A percentile compares a stretch with the other conserved stretches of the same genome.
Conservation (phyloP, 2,329 filamentous ascomycete genomes). For the Colletotrichum magnum region DNA sequence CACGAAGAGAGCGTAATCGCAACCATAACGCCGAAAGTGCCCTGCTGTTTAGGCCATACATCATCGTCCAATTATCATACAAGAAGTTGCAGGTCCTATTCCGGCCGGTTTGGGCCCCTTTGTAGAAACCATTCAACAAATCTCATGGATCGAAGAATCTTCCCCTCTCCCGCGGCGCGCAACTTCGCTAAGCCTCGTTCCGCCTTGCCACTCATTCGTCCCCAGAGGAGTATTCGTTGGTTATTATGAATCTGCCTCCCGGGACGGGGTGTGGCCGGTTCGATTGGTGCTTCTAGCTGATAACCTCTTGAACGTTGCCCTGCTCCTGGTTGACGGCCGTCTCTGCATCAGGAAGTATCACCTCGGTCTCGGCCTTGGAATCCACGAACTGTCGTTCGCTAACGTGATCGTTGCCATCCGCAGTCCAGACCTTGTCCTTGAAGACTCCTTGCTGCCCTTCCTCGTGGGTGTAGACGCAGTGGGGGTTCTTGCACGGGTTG, state of each 20-base stretch:
- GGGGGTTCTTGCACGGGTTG: constrained; percentile 91
- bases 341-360: constrained; percentile 74
- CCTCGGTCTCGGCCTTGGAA: constrained; percentile 76
- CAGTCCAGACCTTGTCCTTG: constrained; percentile 92
- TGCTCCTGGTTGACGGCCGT: constrained; percentile 55
- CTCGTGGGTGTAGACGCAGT: constrained; percentile 89
- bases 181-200: neutral
- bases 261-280: neutral
- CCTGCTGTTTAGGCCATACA: constrained; percentile 37
- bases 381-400: constrained; percentile 92
- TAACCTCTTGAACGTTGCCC: constrained; percentile 55
- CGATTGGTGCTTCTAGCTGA: constrained; percentile 43
- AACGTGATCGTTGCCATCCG: constrained; percentile 76
- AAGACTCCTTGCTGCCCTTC: constrained; percentile 90
- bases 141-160: neutral
- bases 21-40: constrained; percentile 38
- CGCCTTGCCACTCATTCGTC: neutral
- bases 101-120: constrained; percentile 13
- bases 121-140: constrained; percentile 4
- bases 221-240: neutral
- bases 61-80: constrained; percentile 40
- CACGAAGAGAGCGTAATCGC: constrained; percentile 32
- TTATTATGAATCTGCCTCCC: neutral
- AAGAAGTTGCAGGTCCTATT: constrained; percentile 35
- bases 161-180: neutral